These are phyloP conservation scores for Carex parvula DNA, from an alignment of 176 grass and related monocot genomes.

Conservation along the genomic window DNA sequence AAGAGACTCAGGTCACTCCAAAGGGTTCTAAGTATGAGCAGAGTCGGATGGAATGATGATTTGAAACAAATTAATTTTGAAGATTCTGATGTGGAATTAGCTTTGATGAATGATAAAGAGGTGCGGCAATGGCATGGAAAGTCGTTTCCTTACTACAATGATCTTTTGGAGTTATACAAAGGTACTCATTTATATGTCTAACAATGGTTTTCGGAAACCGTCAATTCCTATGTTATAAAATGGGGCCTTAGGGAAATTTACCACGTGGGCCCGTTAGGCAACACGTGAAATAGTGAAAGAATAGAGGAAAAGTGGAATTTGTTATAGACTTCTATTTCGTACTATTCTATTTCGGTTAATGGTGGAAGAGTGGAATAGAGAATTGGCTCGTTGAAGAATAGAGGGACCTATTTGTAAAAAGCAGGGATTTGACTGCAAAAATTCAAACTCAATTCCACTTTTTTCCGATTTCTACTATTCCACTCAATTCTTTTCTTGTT, in stretches of 20 bases:
- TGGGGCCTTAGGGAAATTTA: neutral
- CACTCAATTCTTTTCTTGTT: too few relatives aligned
- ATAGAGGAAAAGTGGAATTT: too few relatives aligned
- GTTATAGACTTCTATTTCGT: too few relatives aligned
- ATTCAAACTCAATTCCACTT: too few relatives aligned
- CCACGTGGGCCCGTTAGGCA: too few relatives aligned
- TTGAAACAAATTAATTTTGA: neutral
- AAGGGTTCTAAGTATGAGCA: neutral
- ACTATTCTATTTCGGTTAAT: too few relatives aligned
- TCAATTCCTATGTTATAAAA: neutral
- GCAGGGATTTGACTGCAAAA: too few relatives aligned
- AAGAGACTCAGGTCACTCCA: neutral
- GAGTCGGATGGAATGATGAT: conserved; percentile 9
- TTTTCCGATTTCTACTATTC: too few relatives aligned
- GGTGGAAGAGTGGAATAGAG: too few relatives aligned
- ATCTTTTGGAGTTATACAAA: conserved; percentile 10
- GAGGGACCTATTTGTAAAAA: too few relatives aligned
- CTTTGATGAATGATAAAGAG: conserved; percentile 11
- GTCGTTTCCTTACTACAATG: conserved; percentile 14
- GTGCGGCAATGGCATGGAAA: conserved; percentile 11
- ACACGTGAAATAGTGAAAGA: too few relatives aligned
- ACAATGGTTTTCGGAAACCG: neutral
- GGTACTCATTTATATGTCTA: neutral
- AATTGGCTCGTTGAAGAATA: too few relatives aligned
- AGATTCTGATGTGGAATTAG: neutral